Percentiles rank a stretch among this genome's conserved stretches.
Conservation (phyloP, 495 filamentous ascomycete species). For the Glarea lozoyensis region DNA sequence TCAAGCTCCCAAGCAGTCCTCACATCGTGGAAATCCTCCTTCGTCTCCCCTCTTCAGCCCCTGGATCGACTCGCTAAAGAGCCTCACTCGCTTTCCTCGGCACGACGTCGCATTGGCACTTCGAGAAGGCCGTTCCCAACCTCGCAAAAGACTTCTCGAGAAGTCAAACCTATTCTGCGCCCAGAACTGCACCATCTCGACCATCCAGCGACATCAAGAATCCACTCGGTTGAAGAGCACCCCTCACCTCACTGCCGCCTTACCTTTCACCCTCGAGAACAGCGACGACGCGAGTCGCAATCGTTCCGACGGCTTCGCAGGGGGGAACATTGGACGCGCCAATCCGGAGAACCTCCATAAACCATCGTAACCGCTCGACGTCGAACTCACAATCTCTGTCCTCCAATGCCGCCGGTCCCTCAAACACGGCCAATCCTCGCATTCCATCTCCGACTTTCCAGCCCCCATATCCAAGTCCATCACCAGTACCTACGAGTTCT, state of each 20-base stretch:
- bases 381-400: not conserved
- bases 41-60: too few species aligned
- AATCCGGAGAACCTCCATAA: conserved; percentile 9
- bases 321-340: conserved; percentile 18
- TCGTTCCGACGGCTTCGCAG: conserved; percentile 25
- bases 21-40: too few species aligned
- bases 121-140: too few species aligned
- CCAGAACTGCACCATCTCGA: too few species aligned
- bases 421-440: conserved; percentile 21
- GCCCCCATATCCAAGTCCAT: conserved; percentile 24
- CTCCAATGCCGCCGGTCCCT: conserved; percentile 10
- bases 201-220: too few species aligned
- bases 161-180: too few species aligned
- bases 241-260: conserved; percentile 2
- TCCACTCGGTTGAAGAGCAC: too few species aligned
- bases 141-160: too few species aligned
- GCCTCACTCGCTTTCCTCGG: too few species aligned
- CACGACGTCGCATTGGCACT: too few species aligned
- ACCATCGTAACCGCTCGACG: not conserved
- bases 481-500: conserved; percentile 14
- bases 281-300: conserved; percentile 16
- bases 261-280: conserved; percentile 4
- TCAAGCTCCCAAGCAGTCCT: too few species aligned
- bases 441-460: conserved; percentile 29
- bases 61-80: too few species aligned